Evolutionary conservation across 2,329 filamentous ascomycete genomes (phyloP).

Genomic region (Ophiostoma fasciatum): DNA sequence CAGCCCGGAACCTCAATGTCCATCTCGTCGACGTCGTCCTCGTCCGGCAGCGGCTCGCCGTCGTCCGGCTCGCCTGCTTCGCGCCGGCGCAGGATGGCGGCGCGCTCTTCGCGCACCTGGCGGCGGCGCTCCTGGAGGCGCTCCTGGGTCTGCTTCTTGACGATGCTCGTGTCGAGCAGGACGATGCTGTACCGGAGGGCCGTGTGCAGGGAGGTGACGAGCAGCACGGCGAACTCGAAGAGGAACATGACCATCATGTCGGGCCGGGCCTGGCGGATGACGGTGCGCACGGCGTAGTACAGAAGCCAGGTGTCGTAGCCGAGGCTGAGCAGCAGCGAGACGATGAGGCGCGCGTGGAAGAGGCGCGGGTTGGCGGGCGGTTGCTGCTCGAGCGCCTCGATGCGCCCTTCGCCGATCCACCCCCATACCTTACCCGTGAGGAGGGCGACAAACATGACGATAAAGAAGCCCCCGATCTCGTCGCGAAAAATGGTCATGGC

Average conservation of each 20-base stretch:
- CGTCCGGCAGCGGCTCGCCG: conserved; percentile 34
- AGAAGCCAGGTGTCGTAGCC: conserved; percentile 69
- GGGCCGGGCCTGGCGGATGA: conserved; percentile 75
- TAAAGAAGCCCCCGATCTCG: conserved; percentile 84
- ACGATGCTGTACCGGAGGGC: conserved; percentile 64
- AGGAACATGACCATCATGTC: conserved; percentile 99
- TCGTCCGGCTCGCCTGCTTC: conserved; percentile 26
- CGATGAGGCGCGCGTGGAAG: conserved; percentile 70
- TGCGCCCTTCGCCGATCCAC: conserved; percentile 91
- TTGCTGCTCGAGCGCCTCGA: conserved; percentile 91
- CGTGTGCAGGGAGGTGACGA: conserved; percentile 68
- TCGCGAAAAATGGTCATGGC: conserved; percentile 98
- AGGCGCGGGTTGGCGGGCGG: conserved; percentile 75
- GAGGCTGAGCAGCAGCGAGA: conserved; percentile 66
- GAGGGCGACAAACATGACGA: conserved; percentile 89
- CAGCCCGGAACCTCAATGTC: conserved; percentile 92
- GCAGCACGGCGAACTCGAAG: conserved; percentile 87
- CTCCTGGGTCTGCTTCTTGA: conserved; percentile 56
- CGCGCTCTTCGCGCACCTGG: conserved; percentile 48
- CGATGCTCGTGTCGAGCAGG: conserved; percentile 61
- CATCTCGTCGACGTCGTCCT: conserved; percentile 72
- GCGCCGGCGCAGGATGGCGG: conserved; percentile 34
- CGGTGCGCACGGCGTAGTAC: conserved; percentile 64
- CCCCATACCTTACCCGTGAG: conserved; percentile 95
- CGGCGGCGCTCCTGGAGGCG: conserved; percentile 53